A percentile compares a stretch with the other conserved stretches of the same genome.
These are phyloP conservation scores for Sanghuangporus baumii DNA, from an alignment of 1,284 basidiomycete species.

Conservation along the genomic window DNA sequence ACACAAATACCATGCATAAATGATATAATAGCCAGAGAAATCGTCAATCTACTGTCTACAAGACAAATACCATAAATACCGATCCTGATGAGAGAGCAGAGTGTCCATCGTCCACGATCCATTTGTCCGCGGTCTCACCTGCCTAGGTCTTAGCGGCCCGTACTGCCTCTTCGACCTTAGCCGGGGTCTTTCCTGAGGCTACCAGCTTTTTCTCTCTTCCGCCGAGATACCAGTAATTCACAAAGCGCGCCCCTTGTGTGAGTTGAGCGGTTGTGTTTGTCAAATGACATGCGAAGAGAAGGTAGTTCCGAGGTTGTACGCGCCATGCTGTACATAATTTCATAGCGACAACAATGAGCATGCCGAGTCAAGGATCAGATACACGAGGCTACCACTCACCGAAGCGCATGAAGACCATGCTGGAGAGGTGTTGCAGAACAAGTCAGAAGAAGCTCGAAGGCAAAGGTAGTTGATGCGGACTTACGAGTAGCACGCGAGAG, in stretches of 20 bases:
- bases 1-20: background rate
- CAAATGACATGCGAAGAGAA: slow-evolving; percentile 88
- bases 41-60: slow-evolving; percentile 2
- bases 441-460: slow-evolving; percentile 11
- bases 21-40: background rate
- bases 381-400: slow-evolving; percentile 41
- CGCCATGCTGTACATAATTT: slow-evolving; percentile 66
- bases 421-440: slow-evolving; percentile 28
- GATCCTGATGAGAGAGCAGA: background rate
- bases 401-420: slow-evolving; percentile 93
- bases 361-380: background rate
- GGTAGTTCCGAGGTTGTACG: slow-evolving; percentile 91
- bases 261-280: slow-evolving; percentile 88
- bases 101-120: slow-evolving; percentile 8
- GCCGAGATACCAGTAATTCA: slow-evolving; percentile 85
- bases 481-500: slow-evolving; percentile 87
- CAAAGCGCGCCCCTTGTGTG: slow-evolving; percentile 77
- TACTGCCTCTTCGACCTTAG: slow-evolving; percentile 47
- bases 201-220: slow-evolving; percentile 62
- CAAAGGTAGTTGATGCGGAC: slow-evolving; percentile 31
- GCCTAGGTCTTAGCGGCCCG: slow-evolving; percentile 26
- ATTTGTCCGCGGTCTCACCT: slow-evolving; percentile 12
- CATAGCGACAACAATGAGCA: background rate
- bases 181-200: slow-evolving; percentile 26
- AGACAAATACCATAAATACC: slow-evolving; percentile 5